phyloP scores from a whole-genome alignment of 2,329 filamentous ascomycete genomes.

The Tolypocladium album region DNA sequence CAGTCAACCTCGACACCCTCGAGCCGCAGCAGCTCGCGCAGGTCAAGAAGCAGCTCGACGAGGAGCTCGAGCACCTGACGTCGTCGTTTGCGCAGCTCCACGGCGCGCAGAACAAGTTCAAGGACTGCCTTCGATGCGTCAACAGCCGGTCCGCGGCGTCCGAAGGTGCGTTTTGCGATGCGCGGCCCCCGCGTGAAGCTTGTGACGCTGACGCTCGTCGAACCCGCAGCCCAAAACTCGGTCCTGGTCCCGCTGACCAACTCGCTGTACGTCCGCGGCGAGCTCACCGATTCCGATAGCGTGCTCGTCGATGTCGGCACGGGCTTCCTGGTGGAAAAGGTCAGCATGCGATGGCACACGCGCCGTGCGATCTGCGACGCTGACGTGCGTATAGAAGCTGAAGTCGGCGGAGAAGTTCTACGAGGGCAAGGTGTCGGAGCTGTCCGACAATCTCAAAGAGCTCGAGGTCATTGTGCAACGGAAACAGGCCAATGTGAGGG shows the following conservation, averaged over 20 bases:
- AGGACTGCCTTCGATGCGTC: constrained; percentile 77
- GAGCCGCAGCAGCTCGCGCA: constrained; percentile 76
- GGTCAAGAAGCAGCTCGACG: constrained; percentile 92
- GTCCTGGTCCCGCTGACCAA: constrained; percentile 92
- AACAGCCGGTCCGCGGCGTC: constrained; percentile 25
- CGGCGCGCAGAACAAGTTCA: constrained; percentile 82
- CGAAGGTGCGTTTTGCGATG: constrained; percentile 14
- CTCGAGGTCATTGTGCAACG: constrained; percentile 46
- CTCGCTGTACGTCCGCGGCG: constrained; percentile 86
- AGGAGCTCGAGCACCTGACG: constrained; percentile 91
- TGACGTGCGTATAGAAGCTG: constrained; percentile 28
- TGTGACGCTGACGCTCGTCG: neutral
- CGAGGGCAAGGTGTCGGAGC: constrained; percentile 42
- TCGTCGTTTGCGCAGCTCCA: constrained; percentile 83
- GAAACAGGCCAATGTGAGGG: constrained; percentile 75
- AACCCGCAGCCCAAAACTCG: constrained; percentile 27
- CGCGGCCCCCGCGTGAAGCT: neutral
- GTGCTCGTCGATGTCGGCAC: constrained; percentile 91
- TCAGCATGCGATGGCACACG: neutral
- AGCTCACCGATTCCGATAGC: constrained; percentile 59
- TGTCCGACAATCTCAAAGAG: constrained; percentile 42
- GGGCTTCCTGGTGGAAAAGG: constrained; percentile 87
- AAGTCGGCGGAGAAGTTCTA: constrained; percentile 47
- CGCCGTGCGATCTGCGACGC: neutral
- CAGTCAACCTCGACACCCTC: constrained; percentile 61